Percentiles rank a stretch among this genome's conserved stretches.
These are phyloP conservation scores for Claviceps spartinae DNA, from an alignment of 2,329 filamentous ascomycete genomes.

Conservation along the genomic window DNA sequence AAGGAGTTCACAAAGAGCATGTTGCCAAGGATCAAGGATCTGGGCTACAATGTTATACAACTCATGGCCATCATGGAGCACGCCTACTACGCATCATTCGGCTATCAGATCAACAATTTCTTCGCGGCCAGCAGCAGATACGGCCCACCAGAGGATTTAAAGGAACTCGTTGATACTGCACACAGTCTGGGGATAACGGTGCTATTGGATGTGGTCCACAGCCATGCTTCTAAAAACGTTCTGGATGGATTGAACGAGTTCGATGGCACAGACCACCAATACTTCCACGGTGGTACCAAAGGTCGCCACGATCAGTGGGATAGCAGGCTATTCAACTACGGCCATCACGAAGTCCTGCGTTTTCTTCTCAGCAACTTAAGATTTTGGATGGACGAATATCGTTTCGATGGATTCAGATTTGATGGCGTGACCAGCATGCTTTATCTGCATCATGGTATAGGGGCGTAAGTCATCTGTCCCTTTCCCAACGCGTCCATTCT, in stretches of 20 bases:
- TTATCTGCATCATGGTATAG: conserved; percentile 89
- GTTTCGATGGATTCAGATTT: conserved; percentile 94
- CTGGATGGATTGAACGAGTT: conserved; percentile 92
- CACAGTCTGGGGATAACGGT: conserved; percentile 85
- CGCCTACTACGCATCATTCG: conserved; percentile 97
- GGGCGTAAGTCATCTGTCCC: conserved; percentile 51
- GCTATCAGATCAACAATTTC: conserved; percentile 98
- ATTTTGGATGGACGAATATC: conserved; percentile 99
- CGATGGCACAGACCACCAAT: conserved; percentile 86
- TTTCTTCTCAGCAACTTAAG: conserved; percentile 90
- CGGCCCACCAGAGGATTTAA: conserved; percentile 84
- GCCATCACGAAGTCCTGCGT: conserved; percentile 83
- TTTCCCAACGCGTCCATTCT: too few relatives aligned
- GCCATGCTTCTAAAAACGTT: conserved; percentile 95
- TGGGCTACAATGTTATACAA: conserved; percentile 96
- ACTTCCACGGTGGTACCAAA: conserved; percentile 80
- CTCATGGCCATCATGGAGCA: conserved; percentile 99
- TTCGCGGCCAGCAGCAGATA: conserved; percentile 95
- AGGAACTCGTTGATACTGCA: conserved; percentile 90
- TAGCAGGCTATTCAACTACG: conserved; percentile 94
- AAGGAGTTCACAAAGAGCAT: conserved; percentile 93
- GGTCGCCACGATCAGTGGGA: conserved; percentile 92
- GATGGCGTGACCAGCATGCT: conserved; percentile 99
- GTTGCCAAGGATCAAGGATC: conserved; percentile 74
- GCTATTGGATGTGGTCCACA: conserved; percentile 90